Percentiles rank a stretch among this genome's conserved stretches.
These are phyloP conservation scores for Tuber aestivum DNA, from an alignment of 495 filamentous ascomycete species.

Conservation along the genomic window DNA sequence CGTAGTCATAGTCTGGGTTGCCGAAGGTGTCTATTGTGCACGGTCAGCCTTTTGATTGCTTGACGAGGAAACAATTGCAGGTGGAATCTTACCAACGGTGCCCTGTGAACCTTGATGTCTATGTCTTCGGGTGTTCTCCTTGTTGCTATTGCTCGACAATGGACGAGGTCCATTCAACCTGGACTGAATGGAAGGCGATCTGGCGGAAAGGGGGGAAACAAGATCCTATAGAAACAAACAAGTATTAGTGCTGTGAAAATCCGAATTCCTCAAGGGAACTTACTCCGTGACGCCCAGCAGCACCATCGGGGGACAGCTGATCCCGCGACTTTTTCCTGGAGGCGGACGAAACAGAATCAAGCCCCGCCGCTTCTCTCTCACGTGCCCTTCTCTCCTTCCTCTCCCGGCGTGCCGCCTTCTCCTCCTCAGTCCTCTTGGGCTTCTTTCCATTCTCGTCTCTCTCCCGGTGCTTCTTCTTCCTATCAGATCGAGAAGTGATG, in stretches of 20 bases:
- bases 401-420: constrained; percentile 38
- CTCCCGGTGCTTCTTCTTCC: constrained; percentile 37
- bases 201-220: constrained; percentile 40
- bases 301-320: constrained; percentile 27
- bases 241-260: constrained; percentile 14
- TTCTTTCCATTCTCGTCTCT: constrained; percentile 40
- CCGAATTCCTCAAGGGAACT: constrained; percentile 18
- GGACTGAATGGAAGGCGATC: constrained; percentile 41
- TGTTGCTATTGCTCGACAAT: constrained; percentile 40
- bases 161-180: constrained; percentile 40
- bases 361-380: constrained; percentile 29
- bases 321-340: constrained; percentile 41
- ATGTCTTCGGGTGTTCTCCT: constrained; percentile 38
- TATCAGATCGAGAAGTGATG: constrained; percentile 11
- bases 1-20: constrained; percentile 31
- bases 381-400: constrained; percentile 37
- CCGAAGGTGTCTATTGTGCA: constrained; percentile 36
- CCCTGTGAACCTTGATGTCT: constrained; percentile 36
- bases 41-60: constrained; percentile 5
- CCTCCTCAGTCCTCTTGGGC: constrained; percentile 38
- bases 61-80: not conserved
- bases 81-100: constrained; percentile 32
- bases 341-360: constrained; percentile 20
- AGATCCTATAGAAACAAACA: constrained; percentile 18
- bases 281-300: constrained; percentile 25